phyloP scores from a whole-genome alignment of 2,329 filamentous ascomycete species.

The Fusarium domesticum region DNA sequence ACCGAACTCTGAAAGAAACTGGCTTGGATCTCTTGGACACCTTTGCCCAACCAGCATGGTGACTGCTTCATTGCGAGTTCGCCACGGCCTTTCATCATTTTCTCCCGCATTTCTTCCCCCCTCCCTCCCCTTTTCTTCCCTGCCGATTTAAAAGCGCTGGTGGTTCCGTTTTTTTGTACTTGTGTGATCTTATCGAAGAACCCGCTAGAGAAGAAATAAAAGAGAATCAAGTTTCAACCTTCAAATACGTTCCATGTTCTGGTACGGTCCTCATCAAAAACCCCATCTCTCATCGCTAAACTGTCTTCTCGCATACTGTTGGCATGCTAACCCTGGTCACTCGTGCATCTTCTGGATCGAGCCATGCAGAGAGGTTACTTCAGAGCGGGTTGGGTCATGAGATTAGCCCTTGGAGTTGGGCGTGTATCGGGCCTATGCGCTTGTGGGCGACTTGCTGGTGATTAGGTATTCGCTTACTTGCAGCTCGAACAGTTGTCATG shows the following conservation, averaged over 20 bases:
- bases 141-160: constrained; percentile 27
- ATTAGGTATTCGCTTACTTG: no score
- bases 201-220: neutral
- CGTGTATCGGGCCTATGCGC: constrained; percentile 24
- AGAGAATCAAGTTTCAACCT: neutral
- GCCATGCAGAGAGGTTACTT: no score
- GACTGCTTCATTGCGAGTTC: constrained; percentile 10
- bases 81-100: constrained; percentile 1
- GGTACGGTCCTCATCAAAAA: no score
- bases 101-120: constrained; percentile 5
- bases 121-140: neutral
- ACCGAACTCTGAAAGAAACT: neutral
- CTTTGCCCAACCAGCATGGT: neutral
- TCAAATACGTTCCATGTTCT: no score
- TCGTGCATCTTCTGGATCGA: no score
- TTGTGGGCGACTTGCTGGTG: no score
- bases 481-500: no score
- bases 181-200: constrained; percentile 21
- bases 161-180: constrained; percentile 28
- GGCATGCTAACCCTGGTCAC: neutral
- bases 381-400: constrained; percentile 7
- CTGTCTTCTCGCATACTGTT: neutral
- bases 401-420: constrained; percentile 15
- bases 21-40: constrained; percentile 2
- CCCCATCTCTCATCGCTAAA: neutral